Base-by-base conservation (phyloP, 2,329 filamentous ascomycete genomes). In the Coniochaeta hoffmannii region DNA sequence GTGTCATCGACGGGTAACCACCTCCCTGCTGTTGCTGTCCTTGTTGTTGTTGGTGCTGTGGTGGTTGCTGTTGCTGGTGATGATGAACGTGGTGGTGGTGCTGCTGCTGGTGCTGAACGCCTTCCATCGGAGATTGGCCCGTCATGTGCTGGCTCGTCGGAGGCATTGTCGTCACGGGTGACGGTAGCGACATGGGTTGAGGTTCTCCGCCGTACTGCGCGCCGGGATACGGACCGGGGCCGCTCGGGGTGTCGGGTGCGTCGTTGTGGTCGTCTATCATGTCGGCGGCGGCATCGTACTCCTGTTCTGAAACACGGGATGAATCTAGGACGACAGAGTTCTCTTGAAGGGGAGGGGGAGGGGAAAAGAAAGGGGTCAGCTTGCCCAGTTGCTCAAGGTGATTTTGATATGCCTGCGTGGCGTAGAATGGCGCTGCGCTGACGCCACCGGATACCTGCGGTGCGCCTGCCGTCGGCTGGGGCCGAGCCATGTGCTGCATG, bases 331-430 rank as follows among this genome's bases (percentile, higher is more conserved):
- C 78, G 78, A 80, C 79, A 84, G 69, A 82, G 77, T 75, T 81
- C 79, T 76, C 79, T 78, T 66, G 65, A 66, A 73, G 64, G 68
- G 69, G 65, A 17, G 53, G 53, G 67, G 63, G 65, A 59, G 63
- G 65, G 66, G 64, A 68, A 78, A 70, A 78, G 67, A 72, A 74
- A 73, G 71, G 76, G 78, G 80, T 71, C 67, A 80, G 79, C 91
- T 89, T 90, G 88, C 93, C 93, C 71, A 97, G 84, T 78, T 96
- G 90, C 72, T 95, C 89, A 73, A 95, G 92, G 71, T 97, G 93
- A 70, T 89, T 94, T 68, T 95, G 90, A 73, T 96, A 97, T 2
- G 76, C 75, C 17, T 89, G 88, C 56, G 90, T 88, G 52, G 89
- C 85, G 68, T 96, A 97, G 73, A 88, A 96, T 54, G 79, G 69